phyloP scores from a whole-genome alignment of 305 asterid species.

The Euphrasia arctica region DNA sequence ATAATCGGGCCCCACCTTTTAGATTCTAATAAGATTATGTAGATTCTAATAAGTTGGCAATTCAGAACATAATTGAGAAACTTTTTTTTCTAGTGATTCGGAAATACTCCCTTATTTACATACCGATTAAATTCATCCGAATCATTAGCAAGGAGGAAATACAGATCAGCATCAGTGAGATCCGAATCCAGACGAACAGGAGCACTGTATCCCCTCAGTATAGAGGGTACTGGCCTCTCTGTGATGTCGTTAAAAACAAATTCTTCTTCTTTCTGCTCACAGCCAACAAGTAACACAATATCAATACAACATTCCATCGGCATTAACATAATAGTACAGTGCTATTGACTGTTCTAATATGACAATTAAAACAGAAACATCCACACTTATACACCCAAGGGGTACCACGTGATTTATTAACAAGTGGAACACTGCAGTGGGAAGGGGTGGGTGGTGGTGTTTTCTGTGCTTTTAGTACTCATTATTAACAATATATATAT shows the following conservation, averaged over 20 bases:
- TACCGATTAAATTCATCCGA: slow-evolving; percentile 97
- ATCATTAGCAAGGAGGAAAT: slow-evolving; percentile 91
- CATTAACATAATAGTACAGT: neutral
- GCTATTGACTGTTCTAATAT: neutral
- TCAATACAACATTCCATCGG: slow-evolving; percentile 19
- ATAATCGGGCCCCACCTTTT: too few relatives aligned
- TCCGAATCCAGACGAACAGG: slow-evolving; percentile 86
- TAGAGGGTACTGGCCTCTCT: slow-evolving; percentile 79
- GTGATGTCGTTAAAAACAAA: slow-evolving; percentile 64
- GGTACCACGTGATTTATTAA: too few relatives aligned
- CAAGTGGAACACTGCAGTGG: too few relatives aligned
- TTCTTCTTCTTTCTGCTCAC: slow-evolving; percentile 81
- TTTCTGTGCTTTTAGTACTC: neutral
- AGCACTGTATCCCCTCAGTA: slow-evolving; percentile 92
- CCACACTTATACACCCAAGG: too few relatives aligned
- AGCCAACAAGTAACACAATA: slow-evolving; percentile 19
- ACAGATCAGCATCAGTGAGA: slow-evolving; percentile 68
- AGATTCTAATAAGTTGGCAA: neutral
- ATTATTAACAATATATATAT: neutral
- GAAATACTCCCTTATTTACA: slow-evolving; percentile 6
- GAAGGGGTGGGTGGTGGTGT: too few relatives aligned
- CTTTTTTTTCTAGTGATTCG: neutral
- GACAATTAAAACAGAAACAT: neutral
- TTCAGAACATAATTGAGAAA: neutral
- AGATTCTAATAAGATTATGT: neutral